phyloP scores from a whole-genome alignment of 2,329 filamentous ascomycete species.

The Claviceps sp. region DNA sequence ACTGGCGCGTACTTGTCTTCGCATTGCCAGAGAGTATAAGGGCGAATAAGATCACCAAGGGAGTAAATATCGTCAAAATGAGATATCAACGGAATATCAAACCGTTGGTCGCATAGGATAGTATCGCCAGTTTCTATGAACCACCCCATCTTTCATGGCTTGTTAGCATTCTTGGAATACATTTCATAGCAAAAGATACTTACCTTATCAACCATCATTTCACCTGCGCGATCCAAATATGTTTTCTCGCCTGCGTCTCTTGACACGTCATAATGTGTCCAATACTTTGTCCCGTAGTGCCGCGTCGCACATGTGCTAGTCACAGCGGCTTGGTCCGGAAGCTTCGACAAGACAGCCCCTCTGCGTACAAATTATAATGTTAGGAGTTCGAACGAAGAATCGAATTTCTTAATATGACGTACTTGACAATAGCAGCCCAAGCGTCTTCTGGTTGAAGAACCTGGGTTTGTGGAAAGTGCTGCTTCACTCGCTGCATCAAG shows the following conservation, averaged over 20 bases:
- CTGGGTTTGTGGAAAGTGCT: neutral
- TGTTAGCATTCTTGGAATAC: neutral
- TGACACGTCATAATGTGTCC: fast-evolving
- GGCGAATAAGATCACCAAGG: neutral
- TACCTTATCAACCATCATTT: neutral
- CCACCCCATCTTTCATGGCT: neutral
- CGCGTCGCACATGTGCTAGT: neutral
- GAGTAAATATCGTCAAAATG: neutral
- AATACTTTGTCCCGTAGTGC: neutral
- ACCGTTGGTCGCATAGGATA: neutral
- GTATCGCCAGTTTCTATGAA: neutral
- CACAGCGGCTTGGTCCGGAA: neutral
- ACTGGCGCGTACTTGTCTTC: neutral
- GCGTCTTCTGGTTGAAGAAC: constrained; percentile 2
- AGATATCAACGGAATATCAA: neutral
- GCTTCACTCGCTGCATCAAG: neutral
- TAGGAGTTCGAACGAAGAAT: neutral
- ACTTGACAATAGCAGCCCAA: constrained; percentile 6
- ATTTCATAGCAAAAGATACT: neutral
- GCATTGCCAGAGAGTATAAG: neutral
- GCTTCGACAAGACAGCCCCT: constrained; percentile 1
- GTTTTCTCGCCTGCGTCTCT: neutral
- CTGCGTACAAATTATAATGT: neutral
- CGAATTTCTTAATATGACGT: neutral
- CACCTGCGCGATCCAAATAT: neutral